Evolutionary conservation across 208 protist species (phyloP).

Genomic region (Acanthamoeba comandoni): DNA sequence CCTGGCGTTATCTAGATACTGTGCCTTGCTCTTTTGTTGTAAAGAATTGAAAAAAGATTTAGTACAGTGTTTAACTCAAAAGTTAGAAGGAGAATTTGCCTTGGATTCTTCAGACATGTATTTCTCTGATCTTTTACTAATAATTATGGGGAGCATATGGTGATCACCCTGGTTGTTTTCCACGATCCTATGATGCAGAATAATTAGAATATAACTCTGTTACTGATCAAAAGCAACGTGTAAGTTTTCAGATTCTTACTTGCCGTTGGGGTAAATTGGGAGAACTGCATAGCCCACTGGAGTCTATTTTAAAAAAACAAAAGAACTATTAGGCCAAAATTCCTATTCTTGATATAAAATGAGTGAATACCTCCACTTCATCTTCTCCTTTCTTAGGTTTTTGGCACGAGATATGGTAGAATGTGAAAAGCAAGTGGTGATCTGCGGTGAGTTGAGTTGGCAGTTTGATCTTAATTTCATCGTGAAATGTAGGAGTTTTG

Average conservation of each 20-base stretch:
- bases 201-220: too few species aligned
- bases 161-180: constrained; percentile 18
- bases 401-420: constrained; percentile 82
- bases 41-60: too few species aligned
- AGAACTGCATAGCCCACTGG: constrained; percentile 66
- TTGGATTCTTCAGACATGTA: constrained; percentile 42
- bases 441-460: constrained; percentile 73
- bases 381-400: constrained; percentile 73
- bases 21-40: too few species aligned
- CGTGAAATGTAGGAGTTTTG: constrained; percentile 64
- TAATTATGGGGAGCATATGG: constrained; percentile 13
- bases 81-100: not conserved
- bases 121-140: constrained; percentile 57
- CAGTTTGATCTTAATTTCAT: constrained; percentile 83
- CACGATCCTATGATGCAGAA: constrained; percentile 1
- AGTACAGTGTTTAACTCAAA: too few species aligned
- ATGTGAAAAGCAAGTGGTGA: constrained; percentile 83
- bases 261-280: constrained; percentile 43
- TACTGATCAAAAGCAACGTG: not conserved
- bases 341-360: constrained; percentile 1
- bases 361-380: constrained; percentile 35
- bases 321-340: not conserved
- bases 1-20: constrained; percentile 68
- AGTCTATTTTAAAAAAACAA: not conserved
- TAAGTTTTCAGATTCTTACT: not conserved